Conservation (phyloP, 331 rosid genomes). For the Dryas integrifolia region DNA sequence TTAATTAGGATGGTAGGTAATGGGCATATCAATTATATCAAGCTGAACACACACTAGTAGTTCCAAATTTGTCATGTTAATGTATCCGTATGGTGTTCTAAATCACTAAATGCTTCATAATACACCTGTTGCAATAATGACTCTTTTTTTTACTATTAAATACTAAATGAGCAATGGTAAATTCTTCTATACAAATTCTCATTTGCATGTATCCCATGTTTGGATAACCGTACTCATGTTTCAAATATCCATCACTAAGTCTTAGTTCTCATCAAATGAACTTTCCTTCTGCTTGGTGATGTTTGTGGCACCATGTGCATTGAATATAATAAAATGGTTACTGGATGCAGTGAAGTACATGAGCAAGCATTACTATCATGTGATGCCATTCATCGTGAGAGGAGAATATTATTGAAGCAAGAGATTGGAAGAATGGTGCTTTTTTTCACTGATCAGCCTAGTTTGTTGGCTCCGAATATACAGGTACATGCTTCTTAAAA, state of each 20-base stretch:
- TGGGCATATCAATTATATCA: not conserved
- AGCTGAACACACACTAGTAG: not conserved
- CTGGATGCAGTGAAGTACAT: slow-evolving; percentile 81
- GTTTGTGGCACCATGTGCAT: slow-evolving; percentile 20
- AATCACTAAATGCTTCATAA: not conserved
- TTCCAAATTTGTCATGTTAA: not conserved
- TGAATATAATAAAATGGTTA: slow-evolving; percentile 30
- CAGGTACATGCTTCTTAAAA: slow-evolving; percentile 47
- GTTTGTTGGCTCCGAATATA: slow-evolving; percentile 92
- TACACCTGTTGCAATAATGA: not conserved
- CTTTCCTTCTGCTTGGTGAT: slow-evolving; percentile 14
- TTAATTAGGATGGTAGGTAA: not conserved
- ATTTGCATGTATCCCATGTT: not conserved
- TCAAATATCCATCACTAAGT: not conserved
- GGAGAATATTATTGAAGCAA: slow-evolving; percentile 94
- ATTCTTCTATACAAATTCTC: not conserved
- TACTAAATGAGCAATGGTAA: not conserved
- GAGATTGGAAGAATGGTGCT: slow-evolving; percentile 98
- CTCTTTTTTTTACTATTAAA: not conserved
- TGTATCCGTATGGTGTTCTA: not conserved
- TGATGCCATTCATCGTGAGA: slow-evolving; percentile 86
- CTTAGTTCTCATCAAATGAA: slow-evolving; percentile 4
- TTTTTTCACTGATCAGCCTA: slow-evolving; percentile 92
- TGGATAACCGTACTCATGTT: not conserved
- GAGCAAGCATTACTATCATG: slow-evolving; percentile 84